These are phyloP conservation scores for Leptodontidium sp. DNA, from an alignment of 2,329 filamentous ascomycete genomes.

Conservation along the genomic window DNA sequence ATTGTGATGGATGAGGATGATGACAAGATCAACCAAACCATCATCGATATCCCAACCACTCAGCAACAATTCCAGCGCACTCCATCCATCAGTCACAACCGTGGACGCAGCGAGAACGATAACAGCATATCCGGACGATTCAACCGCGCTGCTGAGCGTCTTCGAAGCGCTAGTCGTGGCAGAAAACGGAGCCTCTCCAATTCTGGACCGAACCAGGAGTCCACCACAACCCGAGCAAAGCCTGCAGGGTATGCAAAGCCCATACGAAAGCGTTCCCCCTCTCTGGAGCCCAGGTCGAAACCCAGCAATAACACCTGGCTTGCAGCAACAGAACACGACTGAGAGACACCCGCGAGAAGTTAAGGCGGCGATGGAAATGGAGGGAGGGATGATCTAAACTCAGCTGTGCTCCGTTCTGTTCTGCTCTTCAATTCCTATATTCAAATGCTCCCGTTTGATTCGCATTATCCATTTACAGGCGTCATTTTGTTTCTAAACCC, in stretches of 20 bases:
- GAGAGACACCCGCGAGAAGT: constrained; percentile 47
- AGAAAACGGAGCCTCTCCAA: constrained; percentile 49
- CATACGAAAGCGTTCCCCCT: constrained; percentile 45
- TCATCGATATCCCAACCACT: constrained; percentile 32
- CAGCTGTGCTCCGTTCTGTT: background rate
- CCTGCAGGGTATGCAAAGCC: constrained; percentile 32
- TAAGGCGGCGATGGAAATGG: constrained; percentile 43
- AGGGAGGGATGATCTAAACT: constrained; percentile 47
- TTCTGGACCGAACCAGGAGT: constrained; percentile 39
- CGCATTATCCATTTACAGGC: constrained; percentile 29
- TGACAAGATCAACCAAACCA: constrained; percentile 34
- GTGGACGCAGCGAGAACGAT: constrained; percentile 64
- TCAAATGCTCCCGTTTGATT: background rate
- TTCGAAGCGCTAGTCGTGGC: constrained; percentile 66
- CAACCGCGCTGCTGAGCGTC: constrained; percentile 65
- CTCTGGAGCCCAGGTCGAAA: constrained; percentile 34
- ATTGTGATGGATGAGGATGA: constrained; percentile 69
- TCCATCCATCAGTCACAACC: constrained; percentile 55
- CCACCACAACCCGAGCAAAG: constrained; percentile 32
- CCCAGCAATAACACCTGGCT: constrained; percentile 25
- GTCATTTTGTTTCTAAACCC: constrained; percentile 24
- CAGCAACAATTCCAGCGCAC: constrained; percentile 51
- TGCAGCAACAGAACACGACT: constrained; percentile 15
- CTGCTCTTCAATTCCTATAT: background rate
- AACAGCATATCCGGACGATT: constrained; percentile 61